Evolutionary conservation across 1,139 yeast genomes (phyloP).

Genomic region (Arxiozyma bovina): DNA sequence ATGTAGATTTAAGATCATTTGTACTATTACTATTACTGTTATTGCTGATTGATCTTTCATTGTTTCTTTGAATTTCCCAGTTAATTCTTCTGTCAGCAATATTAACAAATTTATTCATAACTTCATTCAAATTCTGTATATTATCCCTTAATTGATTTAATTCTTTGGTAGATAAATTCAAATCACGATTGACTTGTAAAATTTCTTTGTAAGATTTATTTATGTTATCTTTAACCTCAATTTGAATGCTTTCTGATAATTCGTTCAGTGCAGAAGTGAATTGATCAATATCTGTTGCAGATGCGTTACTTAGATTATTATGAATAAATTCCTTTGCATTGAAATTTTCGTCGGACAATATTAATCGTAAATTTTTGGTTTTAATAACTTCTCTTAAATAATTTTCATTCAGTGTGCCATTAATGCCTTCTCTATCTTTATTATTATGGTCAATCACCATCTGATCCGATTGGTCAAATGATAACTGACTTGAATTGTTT

Average conservation of each 20-base stretch:
- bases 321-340: constrained; percentile 47
- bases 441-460: background rate
- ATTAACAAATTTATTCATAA: constrained; percentile 57
- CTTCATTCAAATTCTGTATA: constrained; percentile 53
- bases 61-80: constrained; percentile 31
- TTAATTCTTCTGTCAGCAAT: constrained; percentile 56
- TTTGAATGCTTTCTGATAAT: constrained; percentile 47
- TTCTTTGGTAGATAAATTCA: constrained; percentile 56
- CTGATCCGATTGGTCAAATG: background rate
- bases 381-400: constrained; percentile 12
- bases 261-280: constrained; percentile 51
- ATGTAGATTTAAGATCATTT: constrained; percentile 1
- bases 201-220: constrained; percentile 68
- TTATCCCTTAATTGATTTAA: constrained; percentile 52
- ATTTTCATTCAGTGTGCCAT: background rate
- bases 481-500: background rate
- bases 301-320: constrained; percentile 50
- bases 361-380: constrained; percentile 17
- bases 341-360: constrained; percentile 33
- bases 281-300: constrained; percentile 65
- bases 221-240: constrained; percentile 57
- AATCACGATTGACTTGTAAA: constrained; percentile 55
- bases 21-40: constrained; percentile 3
- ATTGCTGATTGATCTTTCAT: constrained; percentile 3
- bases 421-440: background rate